These are phyloP conservation scores for Epicoccum nigrum DNA, from an alignment of 2,329 filamentous ascomycete species.

Conservation along the genomic window DNA sequence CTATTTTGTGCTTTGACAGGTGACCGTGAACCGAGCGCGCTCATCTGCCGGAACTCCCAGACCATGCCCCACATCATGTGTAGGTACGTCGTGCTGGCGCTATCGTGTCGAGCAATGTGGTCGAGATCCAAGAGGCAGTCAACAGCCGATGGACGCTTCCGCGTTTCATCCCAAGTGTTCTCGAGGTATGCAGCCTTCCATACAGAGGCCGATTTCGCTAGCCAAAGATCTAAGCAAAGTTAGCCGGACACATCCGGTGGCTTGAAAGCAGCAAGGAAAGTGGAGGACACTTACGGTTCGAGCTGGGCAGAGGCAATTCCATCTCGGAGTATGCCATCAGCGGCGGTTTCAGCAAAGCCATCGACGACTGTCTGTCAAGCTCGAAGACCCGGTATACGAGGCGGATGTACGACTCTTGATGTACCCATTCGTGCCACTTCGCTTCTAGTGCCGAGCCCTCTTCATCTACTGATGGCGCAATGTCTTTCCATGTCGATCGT, in stretches of 20 bases:
- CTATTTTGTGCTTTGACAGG: conserved; percentile 30
- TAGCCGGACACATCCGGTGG: neutral
- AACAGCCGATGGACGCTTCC: conserved; percentile 33
- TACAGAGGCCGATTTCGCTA: conserved; percentile 65
- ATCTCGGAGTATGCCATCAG: conserved; percentile 73
- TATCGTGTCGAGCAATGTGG: conserved; percentile 27
- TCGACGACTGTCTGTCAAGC: conserved; percentile 70
- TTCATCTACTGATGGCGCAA: conserved; percentile 61
- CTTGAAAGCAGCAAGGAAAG: neutral
- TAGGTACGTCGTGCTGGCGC: conserved; percentile 63
- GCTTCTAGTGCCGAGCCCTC: conserved; percentile 62
- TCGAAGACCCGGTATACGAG: conserved; percentile 70
- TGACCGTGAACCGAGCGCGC: conserved; percentile 58
- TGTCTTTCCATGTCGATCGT: conserved; percentile 59
- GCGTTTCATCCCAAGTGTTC: conserved; percentile 19
- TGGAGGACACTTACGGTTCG: conserved; percentile 49
- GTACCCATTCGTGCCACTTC: conserved; percentile 71
- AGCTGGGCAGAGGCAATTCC: conserved; percentile 67
- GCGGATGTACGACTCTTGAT: conserved; percentile 71
- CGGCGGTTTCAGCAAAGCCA: conserved; percentile 69
- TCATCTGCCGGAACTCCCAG: conserved; percentile 69
- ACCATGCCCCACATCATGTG: conserved; percentile 71
- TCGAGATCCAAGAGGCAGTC: conserved; percentile 40
- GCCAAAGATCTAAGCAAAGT: conserved; percentile 60
- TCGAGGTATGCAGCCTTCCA: conserved; percentile 69